These are phyloP conservation scores for Sphenostylis stenocarpa DNA, from an alignment of 306 rosid genomes.

Conservation along the genomic window DNA sequence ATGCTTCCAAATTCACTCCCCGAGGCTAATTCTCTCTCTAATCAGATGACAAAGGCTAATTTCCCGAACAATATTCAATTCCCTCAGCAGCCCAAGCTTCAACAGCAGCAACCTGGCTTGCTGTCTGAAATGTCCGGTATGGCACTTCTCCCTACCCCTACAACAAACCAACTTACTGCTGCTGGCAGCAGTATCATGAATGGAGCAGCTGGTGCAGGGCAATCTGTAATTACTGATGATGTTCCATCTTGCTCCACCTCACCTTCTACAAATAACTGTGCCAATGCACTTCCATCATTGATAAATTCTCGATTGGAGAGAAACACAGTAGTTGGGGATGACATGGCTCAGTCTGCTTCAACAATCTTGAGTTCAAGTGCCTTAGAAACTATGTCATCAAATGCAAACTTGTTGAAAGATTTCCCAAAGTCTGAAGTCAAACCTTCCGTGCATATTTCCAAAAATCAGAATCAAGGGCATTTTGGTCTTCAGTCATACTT, in stretches of 20 bases:
- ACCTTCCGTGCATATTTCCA: slow-evolving; percentile 65
- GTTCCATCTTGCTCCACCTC: slow-evolving; percentile 92
- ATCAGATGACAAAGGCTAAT: slow-evolving; percentile 54
- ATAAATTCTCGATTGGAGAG: slow-evolving; percentile 51
- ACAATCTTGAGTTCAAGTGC: slow-evolving; percentile 56
- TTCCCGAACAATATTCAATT: slow-evolving; percentile 48
- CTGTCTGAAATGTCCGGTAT: slow-evolving; percentile 55
- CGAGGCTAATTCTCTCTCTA: slow-evolving; percentile 48
- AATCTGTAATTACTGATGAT: slow-evolving; percentile 79
- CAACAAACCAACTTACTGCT: slow-evolving; percentile 54
- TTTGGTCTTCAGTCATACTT: slow-evolving; percentile 57
- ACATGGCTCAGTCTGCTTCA: slow-evolving; percentile 79
- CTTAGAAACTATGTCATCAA: slow-evolving; percentile 62
- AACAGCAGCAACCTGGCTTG: slow-evolving; percentile 60
- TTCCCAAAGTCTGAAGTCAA: slow-evolving; percentile 68
- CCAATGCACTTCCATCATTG: slow-evolving; percentile 52
- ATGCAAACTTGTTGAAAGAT: slow-evolving; percentile 57
- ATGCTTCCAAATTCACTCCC: slow-evolving; percentile 45
- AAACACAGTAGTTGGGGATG: slow-evolving; percentile 54
- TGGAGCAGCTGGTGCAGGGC: slow-evolving; percentile 66
- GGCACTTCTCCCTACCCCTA: slow-evolving; percentile 47
- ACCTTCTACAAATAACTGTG: slow-evolving; percentile 85
- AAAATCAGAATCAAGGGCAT: slow-evolving; percentile 69
- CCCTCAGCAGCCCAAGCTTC: slow-evolving; percentile 68
- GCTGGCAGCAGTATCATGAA: slow-evolving; percentile 50